A percentile compares a stretch with the other conserved stretches of the same genome.
phyloP scores from a whole-genome alignment of 1,284 basidiomycete species.

The Ganoderma sp. region DNA sequence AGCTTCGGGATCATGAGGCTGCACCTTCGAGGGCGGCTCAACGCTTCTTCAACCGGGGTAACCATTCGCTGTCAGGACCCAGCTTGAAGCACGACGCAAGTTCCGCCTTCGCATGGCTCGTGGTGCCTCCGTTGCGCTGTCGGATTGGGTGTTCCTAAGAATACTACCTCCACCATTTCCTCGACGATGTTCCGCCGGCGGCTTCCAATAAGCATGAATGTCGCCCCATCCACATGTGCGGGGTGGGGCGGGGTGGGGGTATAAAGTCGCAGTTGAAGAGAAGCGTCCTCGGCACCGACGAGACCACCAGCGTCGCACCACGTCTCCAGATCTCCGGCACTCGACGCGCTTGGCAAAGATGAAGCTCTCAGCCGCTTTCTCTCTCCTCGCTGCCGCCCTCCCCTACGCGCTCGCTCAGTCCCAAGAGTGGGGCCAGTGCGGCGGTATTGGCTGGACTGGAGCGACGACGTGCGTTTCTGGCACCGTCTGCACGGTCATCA shows the following conservation, averaged over 20 bases:
- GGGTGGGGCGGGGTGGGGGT: not conserved
- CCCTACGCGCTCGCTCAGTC: constrained; percentile 42
- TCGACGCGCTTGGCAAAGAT: constrained; percentile 21
- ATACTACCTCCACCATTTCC: constrained; percentile 26
- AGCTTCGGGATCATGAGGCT: constrained; percentile 6
- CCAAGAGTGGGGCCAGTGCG: constrained; percentile 45
- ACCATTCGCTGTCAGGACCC: constrained; percentile 14
- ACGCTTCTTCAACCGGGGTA: constrained; percentile 4
- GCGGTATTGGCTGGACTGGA: constrained; percentile 46
- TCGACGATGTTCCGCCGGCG: constrained; percentile 29
- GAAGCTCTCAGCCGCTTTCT: constrained; percentile 40
- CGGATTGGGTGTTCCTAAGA: not conserved
- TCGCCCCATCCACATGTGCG: not conserved
- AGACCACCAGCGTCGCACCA: not conserved
- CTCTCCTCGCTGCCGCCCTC: constrained; percentile 37
- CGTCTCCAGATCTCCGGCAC: not conserved
- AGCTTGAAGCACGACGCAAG: not conserved
- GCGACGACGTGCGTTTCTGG: constrained; percentile 44
- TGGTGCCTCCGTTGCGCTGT: not conserved
- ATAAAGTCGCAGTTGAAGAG: constrained; percentile 27
- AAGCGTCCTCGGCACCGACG: constrained; percentile 20
- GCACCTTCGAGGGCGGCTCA: not conserved
- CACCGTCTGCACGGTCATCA: constrained; percentile 36
- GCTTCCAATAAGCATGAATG: not conserved
- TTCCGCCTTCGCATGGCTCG: not conserved